These are phyloP conservation scores for Salvia rosmarinus DNA, from an alignment of 257 asterid genomes.

Conservation along the genomic window DNA sequence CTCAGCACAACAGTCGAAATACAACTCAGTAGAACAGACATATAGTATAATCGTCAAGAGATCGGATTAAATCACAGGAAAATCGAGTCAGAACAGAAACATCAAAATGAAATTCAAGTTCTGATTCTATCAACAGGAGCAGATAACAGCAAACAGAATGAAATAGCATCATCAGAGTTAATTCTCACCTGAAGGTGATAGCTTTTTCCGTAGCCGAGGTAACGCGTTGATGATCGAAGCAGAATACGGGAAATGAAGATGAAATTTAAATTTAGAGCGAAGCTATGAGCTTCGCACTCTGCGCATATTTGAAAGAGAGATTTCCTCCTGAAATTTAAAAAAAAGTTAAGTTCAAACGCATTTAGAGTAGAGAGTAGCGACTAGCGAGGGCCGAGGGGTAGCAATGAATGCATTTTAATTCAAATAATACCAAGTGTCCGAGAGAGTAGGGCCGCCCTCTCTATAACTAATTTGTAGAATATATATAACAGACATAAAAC, in stretches of 20 bases:
- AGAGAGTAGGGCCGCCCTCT: no score
- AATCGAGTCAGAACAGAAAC: not conserved
- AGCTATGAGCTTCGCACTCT: conserved; percentile 26
- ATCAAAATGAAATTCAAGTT: conserved; percentile 22
- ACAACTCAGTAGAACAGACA: conserved; percentile 1
- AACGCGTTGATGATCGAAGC: conserved; percentile 18
- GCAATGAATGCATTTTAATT: not conserved
- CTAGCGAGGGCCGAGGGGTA: not conserved
- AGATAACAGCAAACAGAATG: not conserved
- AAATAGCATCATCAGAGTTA: conserved; percentile 1
- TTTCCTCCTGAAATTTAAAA: not conserved
- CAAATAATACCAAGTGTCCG: no score
- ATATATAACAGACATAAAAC: no score
- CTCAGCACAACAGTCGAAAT: not conserved
- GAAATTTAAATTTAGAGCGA: conserved; percentile 15
- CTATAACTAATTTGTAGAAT: no score
- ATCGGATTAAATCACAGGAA: conserved; percentile 7
- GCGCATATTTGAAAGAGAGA: conserved; percentile 23
- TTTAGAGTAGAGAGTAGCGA: no score
- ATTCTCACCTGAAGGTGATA: conserved; percentile 32
- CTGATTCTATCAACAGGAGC: not conserved
- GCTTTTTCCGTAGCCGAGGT: conserved; percentile 7
- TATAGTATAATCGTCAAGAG: conserved; percentile 3
- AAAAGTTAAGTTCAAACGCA: not conserved
- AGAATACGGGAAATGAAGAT: conserved; percentile 33